These are phyloP conservation scores for Ogataea trehaloabstinens DNA, from an alignment of 805 yeast species.

Conservation along the genomic window DNA sequence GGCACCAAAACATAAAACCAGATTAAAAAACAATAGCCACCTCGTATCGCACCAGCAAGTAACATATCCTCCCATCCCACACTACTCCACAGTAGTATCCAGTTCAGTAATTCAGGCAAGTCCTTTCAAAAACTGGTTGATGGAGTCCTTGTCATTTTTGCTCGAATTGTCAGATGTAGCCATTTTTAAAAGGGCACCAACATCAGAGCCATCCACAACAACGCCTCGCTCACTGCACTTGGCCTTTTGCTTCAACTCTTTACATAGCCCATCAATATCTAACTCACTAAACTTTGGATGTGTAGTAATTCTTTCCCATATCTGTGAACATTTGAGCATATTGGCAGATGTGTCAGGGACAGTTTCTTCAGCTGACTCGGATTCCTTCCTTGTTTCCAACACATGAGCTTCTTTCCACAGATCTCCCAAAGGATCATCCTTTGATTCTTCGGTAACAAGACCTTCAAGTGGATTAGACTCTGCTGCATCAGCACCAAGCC, in stretches of 20 bases:
- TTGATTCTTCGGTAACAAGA: constrained; percentile 54
- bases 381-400: constrained; percentile 12
- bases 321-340: constrained; percentile 76
- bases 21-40: too few relatives aligned
- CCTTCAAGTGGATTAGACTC: constrained; percentile 20
- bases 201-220: constrained; percentile 78
- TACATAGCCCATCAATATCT: constrained; percentile 92
- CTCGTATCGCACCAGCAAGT: too few relatives aligned
- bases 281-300: constrained; percentile 93
- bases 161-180: constrained; percentile 12
- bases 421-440: constrained; percentile 52
- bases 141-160: constrained; percentile 2
- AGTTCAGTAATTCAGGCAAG: constrained; percentile 1
- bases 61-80: too few relatives aligned
- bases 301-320: constrained; percentile 93
- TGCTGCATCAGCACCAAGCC: constrained; percentile 1
- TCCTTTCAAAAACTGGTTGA: constrained; percentile 13
- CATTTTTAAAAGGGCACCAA: constrained; percentile 50
- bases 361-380: constrained; percentile 27
- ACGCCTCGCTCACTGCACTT: constrained; percentile 94
- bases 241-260: constrained; percentile 86
- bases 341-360: constrained; percentile 69
- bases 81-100: constrained; percentile 1
- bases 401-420: constrained; percentile 10
- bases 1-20: too few relatives aligned